Conservation (phyloP, 1,284 basidiomycete species). For the Fomes fomentarius region DNA sequence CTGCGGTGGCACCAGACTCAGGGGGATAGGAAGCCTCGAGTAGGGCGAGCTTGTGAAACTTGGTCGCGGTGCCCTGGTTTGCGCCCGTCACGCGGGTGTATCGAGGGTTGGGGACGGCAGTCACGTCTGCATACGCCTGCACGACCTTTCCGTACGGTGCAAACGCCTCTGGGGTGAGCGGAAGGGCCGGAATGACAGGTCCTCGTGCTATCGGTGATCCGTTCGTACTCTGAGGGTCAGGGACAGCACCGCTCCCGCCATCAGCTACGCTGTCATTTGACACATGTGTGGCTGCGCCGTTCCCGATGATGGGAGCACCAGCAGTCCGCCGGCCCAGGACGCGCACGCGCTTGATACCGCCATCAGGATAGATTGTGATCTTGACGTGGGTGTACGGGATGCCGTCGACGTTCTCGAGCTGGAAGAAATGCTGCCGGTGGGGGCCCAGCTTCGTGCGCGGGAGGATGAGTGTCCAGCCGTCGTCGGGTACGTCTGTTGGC, state of each 20-base stretch:
- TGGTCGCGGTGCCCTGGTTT: conserved; percentile 87
- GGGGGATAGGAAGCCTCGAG: conserved; percentile 67
- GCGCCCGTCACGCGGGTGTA: conserved; percentile 75
- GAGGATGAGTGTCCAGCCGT: conserved; percentile 77
- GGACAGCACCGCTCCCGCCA: conserved; percentile 10
- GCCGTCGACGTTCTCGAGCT: conserved; percentile 66
- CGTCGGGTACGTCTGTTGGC: conserved; percentile 43
- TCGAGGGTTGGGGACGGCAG: conserved; percentile 58
- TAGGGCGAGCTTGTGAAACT: conserved; percentile 86
- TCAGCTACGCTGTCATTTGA: conserved; percentile 7
- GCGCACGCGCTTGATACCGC: conserved; percentile 92
- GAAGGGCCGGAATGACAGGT: conserved; percentile 64
- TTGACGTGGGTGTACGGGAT: conserved; percentile 82
- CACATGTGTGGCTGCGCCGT: conserved; percentile 9
- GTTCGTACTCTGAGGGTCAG: neutral
- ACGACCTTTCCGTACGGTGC: conserved; percentile 84
- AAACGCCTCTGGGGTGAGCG: conserved; percentile 83
- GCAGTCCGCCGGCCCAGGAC: conserved; percentile 65
- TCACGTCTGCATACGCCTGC: conserved; percentile 76
- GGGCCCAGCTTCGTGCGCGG: conserved; percentile 84
- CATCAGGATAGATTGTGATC: conserved; percentile 92
- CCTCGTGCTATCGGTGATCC: conserved; percentile 8
- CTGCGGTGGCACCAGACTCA: conserved; percentile 55
- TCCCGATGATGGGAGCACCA: conserved; percentile 5
- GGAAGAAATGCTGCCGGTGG: conserved; percentile 89